Base-by-base conservation (phyloP, 768 basidiomycete species). In the Russula sp. region DNA sequence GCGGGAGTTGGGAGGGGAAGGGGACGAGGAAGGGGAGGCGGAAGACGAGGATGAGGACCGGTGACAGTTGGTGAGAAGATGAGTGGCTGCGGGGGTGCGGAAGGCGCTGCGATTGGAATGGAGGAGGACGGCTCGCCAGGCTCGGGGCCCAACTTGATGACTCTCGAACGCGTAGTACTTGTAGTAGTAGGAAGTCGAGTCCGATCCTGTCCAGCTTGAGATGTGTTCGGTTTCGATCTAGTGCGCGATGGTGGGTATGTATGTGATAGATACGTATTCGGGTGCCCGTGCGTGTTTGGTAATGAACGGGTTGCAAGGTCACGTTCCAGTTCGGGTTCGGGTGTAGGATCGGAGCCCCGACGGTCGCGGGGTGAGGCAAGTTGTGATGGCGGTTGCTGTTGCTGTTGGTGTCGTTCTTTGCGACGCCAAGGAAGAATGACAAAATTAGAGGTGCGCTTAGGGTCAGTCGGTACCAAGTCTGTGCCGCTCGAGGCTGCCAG, bases 1-100 rank as follows among this genome's bases (percentile, higher is more conserved):
- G 59, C 4, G 39, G 65, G 31, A 34, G 45, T 58, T 39, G 68
- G 45, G 52, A 61, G 49, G 42, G 57, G 5, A 20, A 66, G 54
- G 37, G 57, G 62, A 55, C 49, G 39, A 50, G 57, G 54, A 6
- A 22, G 54, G 1, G 16, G 47, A 1, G 37, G 53, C 3, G 6
- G 52, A 11, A 32, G 42, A 13, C 11, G 16, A 44, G 14, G 31
- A 9, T 2, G 9, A 49, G 40, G 40, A 32, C 11, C 11, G 14
- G 53, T 10, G 31, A 10, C 13, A 13, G 7, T 6, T 6, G 34
- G 39, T 10, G 44, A 22, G 35, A 35, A n/a, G 3, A 31, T n/a
- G 35, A 9, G 6, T 27, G 47, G 48, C 5, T 45, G 57, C 32
- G 57, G 6, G 18, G 56, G 50, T 6, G 32, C 22, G 20, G 56